Base-by-base conservation (phyloP, 2,329 filamentous ascomycete genomes). In the Pseudodiploospora longispora region DNA sequence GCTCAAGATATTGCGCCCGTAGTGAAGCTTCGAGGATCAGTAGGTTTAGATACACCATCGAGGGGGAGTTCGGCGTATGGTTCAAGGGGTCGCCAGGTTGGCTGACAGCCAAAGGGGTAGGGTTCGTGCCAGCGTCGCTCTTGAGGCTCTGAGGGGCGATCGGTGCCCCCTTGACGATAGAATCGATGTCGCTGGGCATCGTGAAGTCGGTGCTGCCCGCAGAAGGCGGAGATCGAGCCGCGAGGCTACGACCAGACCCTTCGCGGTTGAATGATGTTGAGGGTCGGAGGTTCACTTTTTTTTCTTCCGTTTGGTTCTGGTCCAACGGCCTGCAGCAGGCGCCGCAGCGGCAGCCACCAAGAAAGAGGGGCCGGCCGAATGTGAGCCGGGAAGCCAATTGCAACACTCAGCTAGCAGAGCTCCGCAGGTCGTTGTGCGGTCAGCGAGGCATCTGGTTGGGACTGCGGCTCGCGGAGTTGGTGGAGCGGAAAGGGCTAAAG, bases 1-100 rank as follows among this genome's bases (percentile, higher is more conserved):
- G 76, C 50, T 89, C 87, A 45, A 98, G 81, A 66, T 94, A 97
- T 58, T 98, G 93, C 27, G 88, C 83, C 52, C 93, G 87, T 32
- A 98, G 74, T 5, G 89, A 95, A 40, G 88, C 89, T 65, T 98
- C 93, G 64, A 98, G 86, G 57, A 98, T 94, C 47, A 98, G 78
- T 27, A 98, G 83, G 66, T 98, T 98, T 57, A 98, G 82, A 69
- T 98, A 98, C 60, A 98, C 96, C 72, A 95, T 93, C 43, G 88
- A 87, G 38, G 90, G 90, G 10, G 87, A 88, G 59, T 86, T 91
- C n/a, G 90, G 90, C 10, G 91, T 80, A 49, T 83, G 81, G 55
- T 82, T 83, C 50, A 91, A 77, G 29, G 88, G 87, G 61, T 94
- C 88, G 59, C 69, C 68, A 29, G 71, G 64, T 55, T 73, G 75